Evolutionary conservation across 2,329 filamentous ascomycete species (phyloP).

Genomic region (Laburnicola sp.): DNA sequence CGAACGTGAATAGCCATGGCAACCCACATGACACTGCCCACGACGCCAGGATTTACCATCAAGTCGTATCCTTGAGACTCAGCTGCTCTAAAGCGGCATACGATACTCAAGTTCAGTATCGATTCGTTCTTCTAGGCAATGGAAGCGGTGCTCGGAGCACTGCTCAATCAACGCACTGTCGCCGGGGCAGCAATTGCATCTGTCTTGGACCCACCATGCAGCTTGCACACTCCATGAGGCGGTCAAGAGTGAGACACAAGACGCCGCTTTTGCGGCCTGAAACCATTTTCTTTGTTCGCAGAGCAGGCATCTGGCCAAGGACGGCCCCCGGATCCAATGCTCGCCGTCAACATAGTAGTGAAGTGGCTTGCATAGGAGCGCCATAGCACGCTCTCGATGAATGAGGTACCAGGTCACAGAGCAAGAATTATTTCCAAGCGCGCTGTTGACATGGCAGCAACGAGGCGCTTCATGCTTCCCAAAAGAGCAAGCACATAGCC

Average conservation of each 20-base stretch:
- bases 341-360: constrained; percentile 11
- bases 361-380: constrained; percentile 19
- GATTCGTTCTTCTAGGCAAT: constrained; percentile 21
- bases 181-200: constrained; percentile 13
- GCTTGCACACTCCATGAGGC: constrained; percentile 27
- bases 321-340: constrained; percentile 16
- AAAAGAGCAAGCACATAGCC: constrained; percentile 6
- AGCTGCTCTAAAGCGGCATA: neutral
- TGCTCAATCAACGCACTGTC: constrained; percentile 16
- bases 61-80: neutral
- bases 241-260: constrained; percentile 36
- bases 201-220: constrained; percentile 17
- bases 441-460: neutral
- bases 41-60: constrained; percentile 10
- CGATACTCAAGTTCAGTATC: too few relatives aligned
- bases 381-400: constrained; percentile 13
- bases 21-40: constrained; percentile 14
- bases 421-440: neutral
- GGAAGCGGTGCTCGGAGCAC: constrained; percentile 2
- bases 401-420: neutral
- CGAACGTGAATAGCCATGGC: constrained; percentile 14
- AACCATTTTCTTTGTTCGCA: constrained; percentile 23
- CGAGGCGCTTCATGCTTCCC: neutral
- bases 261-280: constrained; percentile 24
- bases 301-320: constrained; percentile 24